Conservation (phyloP, 2,329 filamentous ascomycete species). For the Epichloe glyceriae region DNA sequence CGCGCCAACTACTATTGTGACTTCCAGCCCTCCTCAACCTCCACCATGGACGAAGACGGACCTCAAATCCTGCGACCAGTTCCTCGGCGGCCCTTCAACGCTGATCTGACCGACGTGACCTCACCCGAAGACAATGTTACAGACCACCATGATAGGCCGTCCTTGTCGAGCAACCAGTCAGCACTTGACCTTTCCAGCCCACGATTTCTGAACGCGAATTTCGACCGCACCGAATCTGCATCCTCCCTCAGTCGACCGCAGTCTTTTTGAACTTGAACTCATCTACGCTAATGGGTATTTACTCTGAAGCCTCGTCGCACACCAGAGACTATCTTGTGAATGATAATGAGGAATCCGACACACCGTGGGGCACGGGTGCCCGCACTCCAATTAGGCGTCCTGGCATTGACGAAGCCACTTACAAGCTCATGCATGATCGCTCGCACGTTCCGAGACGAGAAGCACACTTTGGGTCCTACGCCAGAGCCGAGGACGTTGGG, state of each 20-base stretch:
- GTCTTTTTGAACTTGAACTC: constrained; percentile 79
- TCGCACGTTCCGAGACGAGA: constrained; percentile 22
- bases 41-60: constrained; percentile 26
- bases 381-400: constrained; percentile 47
- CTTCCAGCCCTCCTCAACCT: not conserved
- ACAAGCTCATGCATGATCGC: constrained; percentile 29
- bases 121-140: constrained; percentile 27
- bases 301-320: constrained; percentile 52
- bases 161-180: constrained; percentile 12
- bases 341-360: constrained; percentile 42
- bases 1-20: not conserved
- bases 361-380: constrained; percentile 68
- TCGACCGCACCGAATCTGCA: constrained; percentile 17
- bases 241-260: constrained; percentile 51
- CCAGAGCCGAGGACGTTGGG: constrained; percentile 11
- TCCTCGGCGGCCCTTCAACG: constrained; percentile 58
- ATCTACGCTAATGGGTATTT: constrained; percentile 86
- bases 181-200: constrained; percentile 21
- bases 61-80: constrained; percentile 54
- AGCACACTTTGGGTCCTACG: constrained; percentile 19
- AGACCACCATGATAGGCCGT: constrained; percentile 13
- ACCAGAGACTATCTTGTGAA: constrained; percentile 26
- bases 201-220: constrained; percentile 30
- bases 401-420: constrained; percentile 31
- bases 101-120: constrained; percentile 35